Percentiles rank a stretch among this genome's conserved stretches.
Evolutionary conservation across 371 early-diverging fungal genomes (phyloP).

Genomic region (Smittium culicis): DNA sequence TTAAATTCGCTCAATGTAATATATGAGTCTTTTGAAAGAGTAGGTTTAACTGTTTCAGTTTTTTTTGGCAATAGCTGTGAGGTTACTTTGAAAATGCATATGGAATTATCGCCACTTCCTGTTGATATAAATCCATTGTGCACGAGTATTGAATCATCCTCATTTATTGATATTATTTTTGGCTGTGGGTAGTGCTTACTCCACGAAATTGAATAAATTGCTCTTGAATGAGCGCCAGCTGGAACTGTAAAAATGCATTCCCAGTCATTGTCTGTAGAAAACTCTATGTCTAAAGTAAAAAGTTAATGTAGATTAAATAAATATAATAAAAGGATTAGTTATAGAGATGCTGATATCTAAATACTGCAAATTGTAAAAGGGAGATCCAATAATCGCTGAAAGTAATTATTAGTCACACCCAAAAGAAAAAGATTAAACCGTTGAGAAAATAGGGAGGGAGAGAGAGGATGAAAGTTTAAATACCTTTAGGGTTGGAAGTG

Average conservation of each 20-base stretch:
- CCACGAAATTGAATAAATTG: slow-evolving; percentile 90
- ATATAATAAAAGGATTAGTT: neutral
- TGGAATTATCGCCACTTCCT: slow-evolving; percentile 67
- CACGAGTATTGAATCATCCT: neutral
- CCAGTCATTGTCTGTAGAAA: slow-evolving; percentile 46
- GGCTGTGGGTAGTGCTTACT: slow-evolving; percentile 36
- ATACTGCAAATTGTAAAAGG: too few relatives aligned
- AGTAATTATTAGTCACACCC: too few relatives aligned
- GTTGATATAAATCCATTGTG: slow-evolving; percentile 52
- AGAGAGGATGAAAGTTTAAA: too few relatives aligned
- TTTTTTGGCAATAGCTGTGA: neutral
- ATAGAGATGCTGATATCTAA: neutral
- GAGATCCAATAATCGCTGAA: too few relatives aligned
- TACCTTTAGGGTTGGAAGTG: slow-evolving; percentile 17
- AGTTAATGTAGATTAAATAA: slow-evolving; percentile 5
- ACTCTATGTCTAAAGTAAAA: slow-evolving; percentile 16
- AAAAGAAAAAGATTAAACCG: too few relatives aligned
- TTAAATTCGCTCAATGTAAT: neutral
- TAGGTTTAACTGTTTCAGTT: neutral
- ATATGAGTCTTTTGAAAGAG: neutral
- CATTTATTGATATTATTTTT: neutral
- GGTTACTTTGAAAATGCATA: slow-evolving; percentile 45
- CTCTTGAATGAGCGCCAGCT: slow-evolving; percentile 50
- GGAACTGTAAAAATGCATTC: slow-evolving; percentile 47
- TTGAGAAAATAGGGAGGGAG: too few relatives aligned